A percentile compares a stretch with the other conserved stretches of the same genome.
Conservation (phyloP, 352 stramenopile genomes). For the Pseudoperonospora humuli region DNA sequence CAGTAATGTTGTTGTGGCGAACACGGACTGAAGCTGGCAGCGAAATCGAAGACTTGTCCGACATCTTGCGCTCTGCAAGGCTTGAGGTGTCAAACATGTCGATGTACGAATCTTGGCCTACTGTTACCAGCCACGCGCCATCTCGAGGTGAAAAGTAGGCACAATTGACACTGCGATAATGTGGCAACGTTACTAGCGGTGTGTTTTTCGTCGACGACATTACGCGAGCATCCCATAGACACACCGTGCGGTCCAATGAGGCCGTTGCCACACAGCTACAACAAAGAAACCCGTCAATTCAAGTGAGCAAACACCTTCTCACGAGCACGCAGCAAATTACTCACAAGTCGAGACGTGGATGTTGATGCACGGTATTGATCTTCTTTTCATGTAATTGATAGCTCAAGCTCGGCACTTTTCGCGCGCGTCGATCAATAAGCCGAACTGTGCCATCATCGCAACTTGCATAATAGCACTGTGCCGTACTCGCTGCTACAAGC, state of each 20-base stretch:
- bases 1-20: conserved; percentile 79
- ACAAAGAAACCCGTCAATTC: neutral
- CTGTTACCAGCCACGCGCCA: conserved; percentile 65
- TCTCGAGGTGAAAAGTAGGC: conserved; percentile 72
- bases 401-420: conserved; percentile 15
- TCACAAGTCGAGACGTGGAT: conserved; percentile 55
- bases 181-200: conserved; percentile 49
- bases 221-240: conserved; percentile 72
- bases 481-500: conserved; percentile 22
- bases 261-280: conserved; percentile 65
- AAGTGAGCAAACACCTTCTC: conserved; percentile 3
- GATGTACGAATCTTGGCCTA: conserved; percentile 77
- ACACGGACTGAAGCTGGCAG: conserved; percentile 34
- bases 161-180: conserved; percentile 78
- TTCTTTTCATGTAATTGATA: conserved; percentile 78
- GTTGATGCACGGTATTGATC: conserved; percentile 77
- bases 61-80: conserved; percentile 20
- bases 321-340: conserved; percentile 8
- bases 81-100: conserved; percentile 59
- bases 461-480: conserved; percentile 42
- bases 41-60: conserved; percentile 25
- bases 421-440: conserved; percentile 42
- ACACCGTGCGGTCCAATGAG: conserved; percentile 73
- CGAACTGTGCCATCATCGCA: conserved; percentile 57
- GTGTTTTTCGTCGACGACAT: conserved; percentile 34